A percentile compares a stretch with the other conserved stretches of the same genome.
Conservation (phyloP, 108 stramenopile genomes). For the Pseudonitzschia delicatissima region DNA sequence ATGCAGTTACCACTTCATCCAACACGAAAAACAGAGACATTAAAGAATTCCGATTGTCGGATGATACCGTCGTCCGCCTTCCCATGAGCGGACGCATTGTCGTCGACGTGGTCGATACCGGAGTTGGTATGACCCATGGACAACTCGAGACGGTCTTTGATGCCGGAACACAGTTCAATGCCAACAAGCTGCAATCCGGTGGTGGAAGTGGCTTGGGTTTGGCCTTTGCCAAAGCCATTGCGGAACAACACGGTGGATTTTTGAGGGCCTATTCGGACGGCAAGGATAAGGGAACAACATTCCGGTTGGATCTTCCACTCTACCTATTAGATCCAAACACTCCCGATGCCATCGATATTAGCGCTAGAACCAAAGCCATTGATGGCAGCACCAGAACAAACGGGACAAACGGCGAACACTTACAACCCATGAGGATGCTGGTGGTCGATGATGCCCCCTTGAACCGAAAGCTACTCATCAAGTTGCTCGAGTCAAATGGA, state of each 20-base stretch:
- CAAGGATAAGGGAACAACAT: constrained; percentile 44
- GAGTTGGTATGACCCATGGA: constrained; percentile 50
- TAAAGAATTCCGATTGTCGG: no score
- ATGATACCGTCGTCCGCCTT: no score
- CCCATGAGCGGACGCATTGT: not conserved
- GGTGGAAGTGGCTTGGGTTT: constrained; percentile 69
- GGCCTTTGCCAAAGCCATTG: constrained; percentile 59
- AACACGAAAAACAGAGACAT: no score
- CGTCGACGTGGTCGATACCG: constrained; percentile 37
- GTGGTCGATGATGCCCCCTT: constrained; percentile 36
- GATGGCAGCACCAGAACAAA: not conserved
- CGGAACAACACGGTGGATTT: constrained; percentile 49
- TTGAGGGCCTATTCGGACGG: constrained; percentile 44
- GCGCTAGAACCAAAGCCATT: not conserved
- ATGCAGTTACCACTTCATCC: no score
- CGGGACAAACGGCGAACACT: no score
- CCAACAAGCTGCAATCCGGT: constrained; percentile 60
- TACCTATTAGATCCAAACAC: no score
- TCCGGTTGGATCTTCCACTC: constrained; percentile 45
- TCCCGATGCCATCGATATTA: not conserved
- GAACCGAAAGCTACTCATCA: constrained; percentile 42
- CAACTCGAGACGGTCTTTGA: constrained; percentile 46
- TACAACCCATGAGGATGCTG: constrained; percentile 5
- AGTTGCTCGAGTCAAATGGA: constrained; percentile 30
- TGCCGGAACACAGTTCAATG: constrained; percentile 64